Percentiles rank a stretch among this genome's conserved stretches.
phyloP scores from a whole-genome alignment of 2,329 filamentous ascomycete genomes.

The Diaporthe nobilis region DNA sequence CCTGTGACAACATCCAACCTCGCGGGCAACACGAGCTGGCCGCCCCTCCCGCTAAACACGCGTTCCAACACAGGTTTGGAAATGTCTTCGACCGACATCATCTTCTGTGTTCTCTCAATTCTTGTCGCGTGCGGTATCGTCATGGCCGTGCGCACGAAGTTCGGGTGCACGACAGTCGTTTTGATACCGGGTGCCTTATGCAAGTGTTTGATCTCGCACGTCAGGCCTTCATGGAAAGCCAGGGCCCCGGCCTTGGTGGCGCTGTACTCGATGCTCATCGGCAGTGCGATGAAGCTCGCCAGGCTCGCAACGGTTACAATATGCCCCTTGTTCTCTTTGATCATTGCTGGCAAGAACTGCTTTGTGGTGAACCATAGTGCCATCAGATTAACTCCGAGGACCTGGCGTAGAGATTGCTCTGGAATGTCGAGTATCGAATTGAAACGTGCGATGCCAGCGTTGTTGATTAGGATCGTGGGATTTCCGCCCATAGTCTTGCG shows the following conservation, averaged over 20 bases:
- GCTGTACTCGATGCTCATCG: conserved; percentile 71
- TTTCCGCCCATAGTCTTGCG: conserved; percentile 51
- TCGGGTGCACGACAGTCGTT: conserved; percentile 62
- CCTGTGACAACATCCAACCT: conserved; percentile 45
- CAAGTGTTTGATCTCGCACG: conserved; percentile 60
- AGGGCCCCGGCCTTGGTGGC: conserved; percentile 70
- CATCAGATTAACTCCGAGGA: conserved; percentile 37
- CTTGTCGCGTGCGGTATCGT: conserved; percentile 51
- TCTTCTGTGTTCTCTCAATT: conserved; percentile 48
- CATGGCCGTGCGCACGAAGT: conserved; percentile 65
- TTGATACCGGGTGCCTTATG: conserved; percentile 68
- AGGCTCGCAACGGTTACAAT: conserved; percentile 71
- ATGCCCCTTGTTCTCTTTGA: conserved; percentile 71
- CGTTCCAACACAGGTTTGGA: conserved; percentile 64
- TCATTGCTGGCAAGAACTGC: conserved; percentile 70
- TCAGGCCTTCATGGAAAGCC: conserved; percentile 70
- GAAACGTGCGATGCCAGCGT: conserved; percentile 67
- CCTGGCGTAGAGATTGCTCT: conserved; percentile 57
- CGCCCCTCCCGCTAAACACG: conserved; percentile 63
- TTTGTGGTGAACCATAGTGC: conserved; percentile 64
- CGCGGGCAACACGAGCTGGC: conserved; percentile 61
- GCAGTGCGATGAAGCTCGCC: conserved; percentile 65
- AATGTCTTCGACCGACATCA: conserved; percentile 57
- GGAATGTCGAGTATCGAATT: conserved; percentile 65
- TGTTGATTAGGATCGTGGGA: conserved; percentile 73